Conservation (phyloP, 257 asterid genomes). For the Verbascum thapsus region DNA sequence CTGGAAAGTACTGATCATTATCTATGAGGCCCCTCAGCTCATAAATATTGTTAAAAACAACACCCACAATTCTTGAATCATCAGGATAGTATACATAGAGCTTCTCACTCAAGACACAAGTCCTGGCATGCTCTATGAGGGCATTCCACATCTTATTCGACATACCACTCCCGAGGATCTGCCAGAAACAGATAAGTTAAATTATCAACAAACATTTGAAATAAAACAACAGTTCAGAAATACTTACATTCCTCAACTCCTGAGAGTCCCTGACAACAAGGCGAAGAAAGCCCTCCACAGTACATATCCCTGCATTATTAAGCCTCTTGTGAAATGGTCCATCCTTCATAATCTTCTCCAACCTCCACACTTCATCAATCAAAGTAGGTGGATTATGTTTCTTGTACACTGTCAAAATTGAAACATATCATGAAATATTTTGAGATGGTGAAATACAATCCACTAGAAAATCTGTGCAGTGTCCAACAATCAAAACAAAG, state of each 20-base stretch:
- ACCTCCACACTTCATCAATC: slow-evolving; percentile 93
- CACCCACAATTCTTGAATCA: slow-evolving; percentile 78
- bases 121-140: slow-evolving; percentile 89
- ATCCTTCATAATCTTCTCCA: slow-evolving; percentile 99
- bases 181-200: slow-evolving; percentile 29
- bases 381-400: slow-evolving; percentile 95
- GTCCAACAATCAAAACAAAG: too few relatives aligned
- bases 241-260: slow-evolving; percentile 81
- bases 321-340: slow-evolving; percentile 98
- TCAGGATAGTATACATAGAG: slow-evolving; percentile 81
- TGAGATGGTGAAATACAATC: too few relatives aligned
- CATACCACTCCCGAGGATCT: slow-evolving; percentile 98
- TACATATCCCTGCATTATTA: slow-evolving; percentile 69
- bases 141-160: slow-evolving; percentile 99
- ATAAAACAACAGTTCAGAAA: slow-evolving; percentile 5
- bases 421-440: too few relatives aligned
- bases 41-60: slow-evolving; percentile 84
- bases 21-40: slow-evolving; percentile 92
- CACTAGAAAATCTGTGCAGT: too few relatives aligned
- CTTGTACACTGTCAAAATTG: slow-evolving; percentile 54
- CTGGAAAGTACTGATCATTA: slow-evolving; percentile 72
- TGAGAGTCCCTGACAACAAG: slow-evolving; percentile 89
- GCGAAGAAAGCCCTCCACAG: slow-evolving; percentile 89
- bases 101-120: slow-evolving; percentile 93
- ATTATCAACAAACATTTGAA: slow-evolving; percentile 9